Conservation (phyloP, 352 stramenopile genomes). For the Globisporangium alternatum region DNA sequence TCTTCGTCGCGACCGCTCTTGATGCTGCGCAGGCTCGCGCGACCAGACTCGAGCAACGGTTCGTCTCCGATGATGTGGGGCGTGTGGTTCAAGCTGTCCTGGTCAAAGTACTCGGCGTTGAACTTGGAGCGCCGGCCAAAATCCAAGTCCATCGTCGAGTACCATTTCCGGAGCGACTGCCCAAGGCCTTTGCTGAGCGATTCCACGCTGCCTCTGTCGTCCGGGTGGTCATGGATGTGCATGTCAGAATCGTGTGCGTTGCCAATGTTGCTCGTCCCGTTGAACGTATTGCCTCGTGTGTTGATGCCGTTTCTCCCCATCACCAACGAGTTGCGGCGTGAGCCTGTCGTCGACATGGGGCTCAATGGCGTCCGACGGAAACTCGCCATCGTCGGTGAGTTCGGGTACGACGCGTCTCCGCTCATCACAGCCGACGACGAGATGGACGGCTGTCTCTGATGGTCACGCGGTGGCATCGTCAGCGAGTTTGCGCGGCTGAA, state of each 20-base stretch:
- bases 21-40: slow-evolving; percentile 31
- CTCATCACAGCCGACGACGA: slow-evolving; percentile 39
- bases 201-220: slow-evolving; percentile 38
- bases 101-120: slow-evolving; percentile 74
- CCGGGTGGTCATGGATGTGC: slow-evolving; percentile 7
- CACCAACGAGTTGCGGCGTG: slow-evolving; percentile 9
- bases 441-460: slow-evolving; percentile 25
- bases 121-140: slow-evolving; percentile 75
- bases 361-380: slow-evolving; percentile 54
- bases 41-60: slow-evolving; percentile 52
- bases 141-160: slow-evolving; percentile 69
- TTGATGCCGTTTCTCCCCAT: slow-evolving; percentile 14
- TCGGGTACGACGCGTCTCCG: slow-evolving; percentile 58
- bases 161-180: slow-evolving; percentile 70
- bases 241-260: slow-evolving; percentile 8
- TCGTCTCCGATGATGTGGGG: slow-evolving; percentile 33
- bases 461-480: slow-evolving; percentile 30
- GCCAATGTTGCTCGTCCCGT: slow-evolving; percentile 3
- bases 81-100: slow-evolving; percentile 38
- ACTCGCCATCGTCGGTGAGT: slow-evolving; percentile 52
- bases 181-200: slow-evolving; percentile 51
- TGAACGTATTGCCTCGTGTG: slow-evolving; percentile 7
- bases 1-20: slow-evolving; percentile 35
- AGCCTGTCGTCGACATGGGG: slow-evolving; percentile 16
- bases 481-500: slow-evolving; percentile 74